Percentiles rank a stretch among this genome's conserved stretches.
Conservation (phyloP, 2,329 filamentous ascomycete species). For the Plenodomus biglobosus region DNA sequence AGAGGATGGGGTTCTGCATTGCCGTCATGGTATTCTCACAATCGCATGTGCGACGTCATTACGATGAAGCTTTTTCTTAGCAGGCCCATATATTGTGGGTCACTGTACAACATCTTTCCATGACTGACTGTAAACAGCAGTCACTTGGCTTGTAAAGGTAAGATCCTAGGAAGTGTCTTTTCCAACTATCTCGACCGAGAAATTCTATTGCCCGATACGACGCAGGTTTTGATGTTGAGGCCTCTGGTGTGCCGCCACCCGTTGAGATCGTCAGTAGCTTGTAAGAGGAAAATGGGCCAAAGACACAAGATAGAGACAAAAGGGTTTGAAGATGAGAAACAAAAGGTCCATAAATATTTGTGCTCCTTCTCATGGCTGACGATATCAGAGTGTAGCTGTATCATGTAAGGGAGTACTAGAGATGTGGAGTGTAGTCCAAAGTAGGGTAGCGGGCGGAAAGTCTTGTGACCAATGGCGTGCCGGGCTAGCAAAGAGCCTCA, state of each 20-base stretch:
- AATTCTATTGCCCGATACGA: background rate
- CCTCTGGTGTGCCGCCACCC: background rate
- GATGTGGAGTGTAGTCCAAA: background rate
- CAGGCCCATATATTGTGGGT: constrained; percentile 1
- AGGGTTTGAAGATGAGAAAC: too few relatives aligned
- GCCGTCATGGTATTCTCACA: background rate
- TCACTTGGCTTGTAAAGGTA: background rate
- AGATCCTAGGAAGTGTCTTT: background rate
- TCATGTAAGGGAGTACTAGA: background rate
- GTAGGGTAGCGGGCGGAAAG: background rate
- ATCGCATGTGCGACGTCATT: constrained; percentile 28
- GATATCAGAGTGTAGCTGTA: background rate
- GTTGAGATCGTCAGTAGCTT: background rate
- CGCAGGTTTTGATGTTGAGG: background rate
- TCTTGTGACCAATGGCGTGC: background rate
- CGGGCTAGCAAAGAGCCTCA: background rate
- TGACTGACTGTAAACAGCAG: background rate
- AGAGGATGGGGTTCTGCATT: background rate
- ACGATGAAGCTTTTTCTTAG: constrained; percentile 15
- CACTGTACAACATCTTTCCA: background rate
- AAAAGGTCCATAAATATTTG: too few relatives aligned
- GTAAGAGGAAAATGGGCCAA: background rate
- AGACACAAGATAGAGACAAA: too few relatives aligned
- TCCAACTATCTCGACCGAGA: background rate
- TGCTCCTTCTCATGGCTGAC: background rate